Base-by-base conservation (phyloP, 2,329 filamentous ascomycete species). In the Epichloe typhina region DNA sequence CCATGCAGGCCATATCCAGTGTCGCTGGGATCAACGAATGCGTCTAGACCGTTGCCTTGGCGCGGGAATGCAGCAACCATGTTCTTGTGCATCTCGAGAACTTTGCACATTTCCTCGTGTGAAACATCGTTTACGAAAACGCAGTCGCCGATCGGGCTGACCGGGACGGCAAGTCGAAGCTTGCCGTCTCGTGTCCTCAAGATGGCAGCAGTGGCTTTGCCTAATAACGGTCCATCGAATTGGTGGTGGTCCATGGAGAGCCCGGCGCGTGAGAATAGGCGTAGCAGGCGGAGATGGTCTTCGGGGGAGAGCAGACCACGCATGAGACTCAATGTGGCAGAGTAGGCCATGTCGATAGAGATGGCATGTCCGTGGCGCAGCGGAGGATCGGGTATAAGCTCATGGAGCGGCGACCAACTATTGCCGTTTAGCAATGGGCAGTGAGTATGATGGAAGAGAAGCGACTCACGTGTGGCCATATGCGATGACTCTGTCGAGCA, bases 341-440 rank as follows among this genome's bases (percentile, higher is more conserved):
- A 84, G 66, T 83, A 87, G 0, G 83, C 83, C 83, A 87, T 87
- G 62, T 86, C 83, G 54, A 86, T 84, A 3, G 80, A 83, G 57
- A 87, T 86, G 56, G 83, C 83, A 60, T 87, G 83, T 3, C 83
- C 83, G 61, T 87, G 84, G 41, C 83, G 79, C 42, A 86, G 74
- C 1, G 83, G 83, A 0, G 80, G 79, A 47, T 82, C 75, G 0
- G 83, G 83, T 0, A 83, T 73, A 9, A 88, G 74, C 65, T 87
- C 83, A 60, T 86, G 82, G 5, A 86, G 72, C 19, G 83, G 83
- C 4, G 82, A 86, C 83, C 83, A 86, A 6, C 76, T 80, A 42
- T 23, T 42, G 1, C 15, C 41, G 42, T 54, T 19, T 48, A 5
- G 26, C n/a, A 4, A 1, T 13, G 5, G 12, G 15, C 33, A 15